Evolutionary conservation across 805 yeast genomes (phyloP).

Genomic region (Naumovozyma baii): DNA sequence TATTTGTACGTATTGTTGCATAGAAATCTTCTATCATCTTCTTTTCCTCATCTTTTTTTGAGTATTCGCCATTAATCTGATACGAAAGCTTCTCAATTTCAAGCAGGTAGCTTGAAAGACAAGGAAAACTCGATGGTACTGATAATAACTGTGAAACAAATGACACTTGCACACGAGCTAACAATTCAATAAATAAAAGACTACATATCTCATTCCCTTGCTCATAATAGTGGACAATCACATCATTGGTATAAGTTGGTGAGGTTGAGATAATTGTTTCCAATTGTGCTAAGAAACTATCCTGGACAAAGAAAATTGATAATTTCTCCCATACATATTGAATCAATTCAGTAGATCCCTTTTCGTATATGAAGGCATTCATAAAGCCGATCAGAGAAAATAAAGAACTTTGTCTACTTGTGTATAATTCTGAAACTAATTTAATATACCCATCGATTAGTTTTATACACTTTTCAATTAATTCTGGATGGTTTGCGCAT

Average conservation of each 20-base stretch:
- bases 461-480: slow-evolving; percentile 10
- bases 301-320: slow-evolving; percentile 7
- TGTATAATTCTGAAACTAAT: slow-evolving; percentile 6
- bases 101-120: slow-evolving; percentile 16
- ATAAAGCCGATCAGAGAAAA: slow-evolving; percentile 34
- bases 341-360: slow-evolving; percentile 9
- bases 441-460: slow-evolving; percentile 23
- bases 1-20: slow-evolving; percentile 28
- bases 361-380: slow-evolving; percentile 23
- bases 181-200: slow-evolving; percentile 13
- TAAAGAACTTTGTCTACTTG: slow-evolving; percentile 12
- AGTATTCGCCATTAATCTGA: background rate
- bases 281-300: slow-evolving; percentile 12
- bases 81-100: slow-evolving; percentile 2
- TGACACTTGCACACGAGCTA: slow-evolving; percentile 19
- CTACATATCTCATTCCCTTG: slow-evolving; percentile 23
- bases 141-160: slow-evolving; percentile 9
- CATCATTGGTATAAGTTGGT: slow-evolving; percentile 19
- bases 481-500: slow-evolving; percentile 22
- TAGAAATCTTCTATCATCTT: slow-evolving; percentile 7
- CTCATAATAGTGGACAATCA: slow-evolving; percentile 24
- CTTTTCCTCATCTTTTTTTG: slow-evolving; percentile 9
- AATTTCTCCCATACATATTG: slow-evolving; percentile 14
- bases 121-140: slow-evolving; percentile 23
- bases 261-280: slow-evolving; percentile 12